Base-by-base conservation (phyloP, 2,329 filamentous ascomycete genomes). In the Chaetomiaceae sp. region DNA sequence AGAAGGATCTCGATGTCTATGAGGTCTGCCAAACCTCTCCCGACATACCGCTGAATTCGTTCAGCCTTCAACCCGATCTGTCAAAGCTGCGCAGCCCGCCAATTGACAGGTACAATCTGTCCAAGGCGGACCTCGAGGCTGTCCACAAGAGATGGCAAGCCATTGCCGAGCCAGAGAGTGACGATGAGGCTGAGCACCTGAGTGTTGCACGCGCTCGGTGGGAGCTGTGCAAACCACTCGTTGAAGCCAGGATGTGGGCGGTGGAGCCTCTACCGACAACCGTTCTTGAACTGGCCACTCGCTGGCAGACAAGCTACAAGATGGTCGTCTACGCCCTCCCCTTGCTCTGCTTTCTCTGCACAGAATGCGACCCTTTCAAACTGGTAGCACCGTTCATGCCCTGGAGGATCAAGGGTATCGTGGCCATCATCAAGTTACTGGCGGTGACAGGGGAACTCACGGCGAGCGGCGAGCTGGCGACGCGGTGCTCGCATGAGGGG, bases 361-460 rank as follows among this genome's bases (percentile, higher is more conserved):
- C 70, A 5, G 60, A 68, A 18, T 67, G 70, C 52, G 73, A 80
- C 26, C 72, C 77, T 0, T 74, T 72, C 56, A 71, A 69, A 34
- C 67, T 69, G 42, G 64, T 70, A 11, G 68, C 72, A 45, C 73
- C 75, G 0, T 78, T 78, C 54, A 68, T 73, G 38, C 68, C 69
- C 0, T 65, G 67, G 20, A 66, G 79, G 19, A 63, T 78, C 22
- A 76, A 75, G 56, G 69, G 70, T 10, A 57, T 79, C 10, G 64
- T 78, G 42, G 65, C 72, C 37, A 62, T 81, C 14, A 72, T 72
- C 36, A 76, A 76, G 50, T 62, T 79, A 2, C 60, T 81, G 6
- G 68, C 71, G 49, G 69, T 75, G 48, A 74, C 73, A 0, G 71
- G 71, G 0, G 65, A 71, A 6, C 61, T 64, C 11, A 65, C 65